Base-by-base conservation (phyloP, 1,284 basidiomycete species). In the Trametes hirsuta region DNA sequence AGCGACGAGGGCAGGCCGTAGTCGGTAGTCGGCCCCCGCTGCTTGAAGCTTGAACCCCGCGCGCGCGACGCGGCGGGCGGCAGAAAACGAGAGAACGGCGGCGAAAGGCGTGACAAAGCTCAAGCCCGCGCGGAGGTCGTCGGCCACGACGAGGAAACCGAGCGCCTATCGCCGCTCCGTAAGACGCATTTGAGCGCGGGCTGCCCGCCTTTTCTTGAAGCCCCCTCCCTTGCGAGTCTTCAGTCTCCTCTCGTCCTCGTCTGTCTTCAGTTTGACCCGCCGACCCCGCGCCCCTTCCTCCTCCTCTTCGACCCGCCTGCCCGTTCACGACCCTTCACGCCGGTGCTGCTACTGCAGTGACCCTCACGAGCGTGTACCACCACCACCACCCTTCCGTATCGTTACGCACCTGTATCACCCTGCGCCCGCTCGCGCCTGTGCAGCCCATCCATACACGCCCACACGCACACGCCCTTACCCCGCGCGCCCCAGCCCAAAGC, bases 221-320 rank as follows among this genome's bases (percentile, higher is more conserved):
- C 0, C 14, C 35, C 34, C 34, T 46, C 18, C 35, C 34, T 18
- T 18, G 1, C 18, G 18, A 18, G 18, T 18, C 18, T 18, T 18
- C 1, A 18, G 18, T 18, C 42, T 24, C 14, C 18, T 25, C 42
- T 53, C 22, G 4, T 21, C 30, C 25, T 0, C n/a, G n/a, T 10
- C 52, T 30, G 18, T 8, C 52, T 53, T n/a, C 52, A 53, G 42
- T 46, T 37, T 12, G 52, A 18, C 37, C 52, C 52, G 42, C 42
- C n/a, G 14, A 2, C 4, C 52, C 18, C 18, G 18, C 18, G 18
- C 18, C 18, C 18, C 4, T 35, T 6, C 36, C 11, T 30, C 35
- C 10, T 22, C 52, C 18, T 2, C 18, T 2, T 18, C 40, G n/a
- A 9, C 30, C 40, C 41, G 34, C 40, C 24, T 18, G 18, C 18